phyloP scores from a whole-genome alignment of 495 filamentous ascomycete genomes.

The Daldinia caldariorum region DNA sequence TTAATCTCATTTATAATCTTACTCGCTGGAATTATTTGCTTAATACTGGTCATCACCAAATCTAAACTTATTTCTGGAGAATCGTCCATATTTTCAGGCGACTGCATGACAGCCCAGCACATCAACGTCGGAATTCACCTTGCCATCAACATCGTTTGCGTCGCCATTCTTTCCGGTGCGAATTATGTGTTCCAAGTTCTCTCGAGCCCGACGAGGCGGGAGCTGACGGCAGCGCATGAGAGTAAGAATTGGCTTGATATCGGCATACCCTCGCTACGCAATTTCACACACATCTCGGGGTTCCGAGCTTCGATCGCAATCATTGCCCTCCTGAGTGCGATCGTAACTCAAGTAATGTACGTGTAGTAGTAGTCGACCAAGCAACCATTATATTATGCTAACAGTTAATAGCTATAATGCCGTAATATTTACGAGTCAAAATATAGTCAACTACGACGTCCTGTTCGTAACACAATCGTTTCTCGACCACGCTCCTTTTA shows the following conservation, averaged over 20 bases:
- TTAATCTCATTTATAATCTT: conserved; percentile 51
- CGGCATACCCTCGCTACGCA: conserved; percentile 61
- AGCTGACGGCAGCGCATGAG: conserved; percentile 60
- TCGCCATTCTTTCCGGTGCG: conserved; percentile 53
- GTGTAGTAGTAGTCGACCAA: conserved; percentile 8
- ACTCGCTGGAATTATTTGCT: conserved; percentile 51
- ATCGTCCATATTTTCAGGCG: conserved; percentile 49
- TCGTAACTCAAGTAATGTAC: conserved; percentile 57
- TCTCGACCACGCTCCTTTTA: conserved; percentile 51
- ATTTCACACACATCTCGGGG: conserved; percentile 54
- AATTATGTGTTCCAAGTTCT: conserved; percentile 63
- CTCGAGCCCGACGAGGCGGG: conserved; percentile 61
- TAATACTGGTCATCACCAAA: conserved; percentile 51
- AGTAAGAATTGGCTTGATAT: conserved; percentile 63
- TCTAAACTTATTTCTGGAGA: conserved; percentile 45
- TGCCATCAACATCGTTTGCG: conserved; percentile 50
- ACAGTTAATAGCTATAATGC: conserved; percentile 58
- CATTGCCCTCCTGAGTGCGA: conserved; percentile 50
- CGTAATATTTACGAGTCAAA: conserved; percentile 53
- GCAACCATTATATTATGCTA: neutral
- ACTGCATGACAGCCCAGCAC: conserved; percentile 46
- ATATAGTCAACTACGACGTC: conserved; percentile 49
- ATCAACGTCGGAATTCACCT: conserved; percentile 53
- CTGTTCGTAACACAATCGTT: conserved; percentile 53
- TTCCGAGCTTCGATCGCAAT: conserved; percentile 51